Conservation (phyloP, 2,329 filamentous ascomycete species). For the Dactylonectria macrodidyma region DNA sequence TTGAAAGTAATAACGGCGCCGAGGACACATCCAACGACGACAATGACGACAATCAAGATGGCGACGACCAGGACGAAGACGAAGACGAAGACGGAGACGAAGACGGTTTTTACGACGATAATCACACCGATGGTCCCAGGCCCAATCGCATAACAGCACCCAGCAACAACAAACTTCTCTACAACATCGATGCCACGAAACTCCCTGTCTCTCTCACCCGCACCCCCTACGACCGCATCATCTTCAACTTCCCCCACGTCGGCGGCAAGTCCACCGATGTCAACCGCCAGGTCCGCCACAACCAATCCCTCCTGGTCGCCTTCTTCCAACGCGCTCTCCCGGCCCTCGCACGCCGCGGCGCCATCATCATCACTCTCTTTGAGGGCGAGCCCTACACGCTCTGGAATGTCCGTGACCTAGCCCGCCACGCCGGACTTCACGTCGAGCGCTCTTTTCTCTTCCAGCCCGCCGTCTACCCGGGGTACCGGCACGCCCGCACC, state of each 20-base stretch:
- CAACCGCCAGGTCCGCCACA: conserved; percentile 93
- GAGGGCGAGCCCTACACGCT: conserved; percentile 95
- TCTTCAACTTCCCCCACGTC: conserved; percentile 98
- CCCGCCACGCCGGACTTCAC: conserved; percentile 80
- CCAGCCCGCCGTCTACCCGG: conserved; percentile 76
- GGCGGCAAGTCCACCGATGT: conserved; percentile 94
- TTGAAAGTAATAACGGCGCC: conserved; percentile 33
- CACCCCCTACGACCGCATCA: conserved; percentile 78
- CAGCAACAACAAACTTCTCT: conserved; percentile 62
- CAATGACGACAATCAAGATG: conserved; percentile 32
- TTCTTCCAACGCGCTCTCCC: conserved; percentile 73
- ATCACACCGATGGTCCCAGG: conserved; percentile 37
- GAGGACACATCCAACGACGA: conserved; percentile 19
- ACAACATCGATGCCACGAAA: conserved; percentile 77
- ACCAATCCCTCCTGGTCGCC: conserved; percentile 82
- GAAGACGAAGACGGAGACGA: conserved; percentile 32
- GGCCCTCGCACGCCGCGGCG: conserved; percentile 62
- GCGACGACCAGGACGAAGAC: conserved; percentile 34
- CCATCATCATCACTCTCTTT: conserved; percentile 89
- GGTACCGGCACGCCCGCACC: conserved; percentile 82
- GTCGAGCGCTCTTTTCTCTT: conserved; percentile 82
- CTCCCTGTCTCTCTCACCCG: conserved; percentile 64
- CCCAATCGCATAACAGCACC: conserved; percentile 32
- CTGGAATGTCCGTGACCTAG: conserved; percentile 94
- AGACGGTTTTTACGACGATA: conserved; percentile 39